phyloP scores from a whole-genome alignment of 1,284 basidiomycete species.

The Testicularia cyperi region DNA sequence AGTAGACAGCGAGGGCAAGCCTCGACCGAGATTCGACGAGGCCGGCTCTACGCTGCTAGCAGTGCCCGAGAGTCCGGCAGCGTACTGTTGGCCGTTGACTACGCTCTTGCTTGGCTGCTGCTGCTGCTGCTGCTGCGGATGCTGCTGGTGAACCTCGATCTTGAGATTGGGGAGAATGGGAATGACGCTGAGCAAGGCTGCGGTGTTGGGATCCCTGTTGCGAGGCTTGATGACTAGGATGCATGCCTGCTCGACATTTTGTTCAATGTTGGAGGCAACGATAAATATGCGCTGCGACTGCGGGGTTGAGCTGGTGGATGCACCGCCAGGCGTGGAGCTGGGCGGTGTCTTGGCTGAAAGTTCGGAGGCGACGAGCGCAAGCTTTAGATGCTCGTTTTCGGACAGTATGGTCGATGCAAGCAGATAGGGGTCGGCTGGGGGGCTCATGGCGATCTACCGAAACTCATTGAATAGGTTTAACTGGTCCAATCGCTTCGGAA shows the following conservation, averaged over 20 bases:
- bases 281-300: constrained; percentile 33
- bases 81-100: too few relatives aligned
- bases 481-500: too few relatives aligned
- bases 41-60: too few relatives aligned
- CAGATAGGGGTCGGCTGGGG: constrained; percentile 40
- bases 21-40: too few relatives aligned
- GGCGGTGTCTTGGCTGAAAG: neutral
- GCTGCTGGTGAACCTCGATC: too few relatives aligned
- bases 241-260: constrained; percentile 26
- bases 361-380: constrained; percentile 28
- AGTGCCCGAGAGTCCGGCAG: too few relatives aligned
- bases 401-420: constrained; percentile 33
- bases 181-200: constrained; percentile 13
- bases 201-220: constrained; percentile 13
- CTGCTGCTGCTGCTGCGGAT: too few relatives aligned
- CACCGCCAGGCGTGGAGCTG: neutral
- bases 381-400: constrained; percentile 34
- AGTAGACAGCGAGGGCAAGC: constrained; percentile 12
- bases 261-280: constrained; percentile 32
- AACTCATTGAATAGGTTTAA: too few relatives aligned
- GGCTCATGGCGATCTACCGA: too few relatives aligned
- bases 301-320: neutral
- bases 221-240: constrained; percentile 33
- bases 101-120: too few relatives aligned
- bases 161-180: constrained; percentile 32